Base-by-base conservation (phyloP, 2,329 filamentous ascomycete genomes). In the Pleochaeta shiraiana region DNA sequence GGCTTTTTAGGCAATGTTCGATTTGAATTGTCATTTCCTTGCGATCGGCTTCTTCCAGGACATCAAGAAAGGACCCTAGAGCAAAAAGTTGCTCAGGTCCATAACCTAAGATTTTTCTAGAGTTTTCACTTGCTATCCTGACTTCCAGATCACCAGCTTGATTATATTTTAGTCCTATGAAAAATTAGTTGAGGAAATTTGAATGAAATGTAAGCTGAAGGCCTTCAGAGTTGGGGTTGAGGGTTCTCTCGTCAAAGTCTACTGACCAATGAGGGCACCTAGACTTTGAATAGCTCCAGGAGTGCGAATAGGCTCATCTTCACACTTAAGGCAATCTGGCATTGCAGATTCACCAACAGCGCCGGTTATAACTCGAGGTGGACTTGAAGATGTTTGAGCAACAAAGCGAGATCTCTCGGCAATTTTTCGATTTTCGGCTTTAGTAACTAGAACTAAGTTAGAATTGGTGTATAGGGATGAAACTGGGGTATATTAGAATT, bases 291-390 rank as follows among this genome's bases (percentile, higher is more conserved):
- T 64, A 4, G 68, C 67, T 57, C 70, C 69, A 59, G 70, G 68
- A n/a, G 65, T 70, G 34, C 68, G 69, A 21, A 71, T 71, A 4
- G 68, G 69, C 61, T 71, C 70, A 57, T 71, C 69, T 60, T 71
- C 69, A 47, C 69, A 71, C n/a, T 65, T 19, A 11, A 62, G 21
- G 19, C 14, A 65, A 57, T 63, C n/a, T 64, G 65, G 30, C 45
- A 61, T 9, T 11, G 33, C 53, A 14, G 61, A 26, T 24, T 67
- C 64, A 21, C 64, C 62, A 3, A 65, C 61, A 30, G 61, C 61
- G 4, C 67, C 67, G 0, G 66, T 53, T 1, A 66, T 47, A 24
- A 69, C 65, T 26, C 65, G 64, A 28, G 69, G 70, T 19, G 68
- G 64, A 2, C 68, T 67, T 7, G 64, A 59, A 11, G 47, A 64